Conservation (phyloP, 2,329 filamentous ascomycete species). For the Microthyrium microscopicum region DNA sequence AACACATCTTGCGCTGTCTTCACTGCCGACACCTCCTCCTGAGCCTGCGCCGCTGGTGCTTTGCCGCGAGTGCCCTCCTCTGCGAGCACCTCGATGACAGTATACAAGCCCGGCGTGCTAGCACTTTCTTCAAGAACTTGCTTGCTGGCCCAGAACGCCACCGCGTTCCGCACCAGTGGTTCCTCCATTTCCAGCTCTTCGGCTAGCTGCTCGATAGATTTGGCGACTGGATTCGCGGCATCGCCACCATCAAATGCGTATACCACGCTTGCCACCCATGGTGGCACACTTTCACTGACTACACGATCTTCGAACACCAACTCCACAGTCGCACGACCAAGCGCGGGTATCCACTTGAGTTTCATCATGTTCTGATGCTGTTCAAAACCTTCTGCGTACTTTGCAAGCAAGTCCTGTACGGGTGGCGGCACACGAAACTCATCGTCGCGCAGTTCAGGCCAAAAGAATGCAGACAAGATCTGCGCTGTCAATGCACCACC, state of each 20-base stretch:
- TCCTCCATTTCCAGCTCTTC: slow-evolving; percentile 53
- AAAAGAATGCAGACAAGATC: slow-evolving; percentile 83
- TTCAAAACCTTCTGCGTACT: slow-evolving; percentile 63
- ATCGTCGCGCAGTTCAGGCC: slow-evolving; percentile 65
- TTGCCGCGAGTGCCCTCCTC: slow-evolving; percentile 19
- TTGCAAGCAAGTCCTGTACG: slow-evolving; percentile 44
- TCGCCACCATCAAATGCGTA: slow-evolving; percentile 48
- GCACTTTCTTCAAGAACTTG: slow-evolving; percentile 43
- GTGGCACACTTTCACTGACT: slow-evolving; percentile 55
- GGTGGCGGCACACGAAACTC: slow-evolving; percentile 45
- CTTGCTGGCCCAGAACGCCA: slow-evolving; percentile 57
- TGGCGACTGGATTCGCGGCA: slow-evolving; percentile 23
- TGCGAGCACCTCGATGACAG: slow-evolving; percentile 41
- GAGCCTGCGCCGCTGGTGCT: slow-evolving; percentile 19
- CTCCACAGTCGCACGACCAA: slow-evolving; percentile 66
- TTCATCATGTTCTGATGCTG: slow-evolving; percentile 68
- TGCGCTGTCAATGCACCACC: slow-evolving; percentile 27
- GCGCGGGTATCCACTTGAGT: slow-evolving; percentile 70
- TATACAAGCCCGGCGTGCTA: slow-evolving; percentile 35
- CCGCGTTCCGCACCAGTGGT: slow-evolving; percentile 48
- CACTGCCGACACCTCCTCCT: slow-evolving; percentile 29
- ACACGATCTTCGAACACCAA: slow-evolving; percentile 70
- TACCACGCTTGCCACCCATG: slow-evolving; percentile 78
- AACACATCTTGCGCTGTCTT: slow-evolving; percentile 40
- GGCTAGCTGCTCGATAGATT: slow-evolving; percentile 29